A percentile compares a stretch with the other conserved stretches of the same genome.
phyloP scores from a whole-genome alignment of 1,139 yeast genomes.

The Debaryomyces coudertii region DNA sequence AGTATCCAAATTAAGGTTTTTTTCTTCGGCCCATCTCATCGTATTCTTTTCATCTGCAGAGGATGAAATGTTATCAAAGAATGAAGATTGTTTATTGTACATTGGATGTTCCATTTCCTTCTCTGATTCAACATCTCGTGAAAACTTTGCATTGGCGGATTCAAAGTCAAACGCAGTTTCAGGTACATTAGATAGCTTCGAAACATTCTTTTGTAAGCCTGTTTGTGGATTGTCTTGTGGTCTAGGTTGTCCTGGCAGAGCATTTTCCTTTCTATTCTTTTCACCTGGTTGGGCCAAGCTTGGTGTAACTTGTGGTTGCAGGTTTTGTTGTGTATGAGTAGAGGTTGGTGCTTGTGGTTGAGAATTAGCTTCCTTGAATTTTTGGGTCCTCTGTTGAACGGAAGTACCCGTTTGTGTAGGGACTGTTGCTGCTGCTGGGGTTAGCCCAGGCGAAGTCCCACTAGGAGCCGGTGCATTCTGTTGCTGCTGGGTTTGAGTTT shows the following conservation, averaged over 20 bases:
- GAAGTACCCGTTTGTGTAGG: constrained; percentile 15
- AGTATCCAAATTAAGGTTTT: constrained; percentile 63
- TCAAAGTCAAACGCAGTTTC: constrained; percentile 59
- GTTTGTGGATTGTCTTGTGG: constrained; percentile 20
- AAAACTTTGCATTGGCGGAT: constrained; percentile 65
- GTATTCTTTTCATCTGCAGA: constrained; percentile 43
- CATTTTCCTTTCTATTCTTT: not conserved
- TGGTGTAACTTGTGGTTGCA: constrained; percentile 8
- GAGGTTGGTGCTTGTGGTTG: constrained; percentile 14
- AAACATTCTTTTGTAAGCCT: constrained; percentile 33
- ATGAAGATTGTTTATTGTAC: constrained; percentile 73
- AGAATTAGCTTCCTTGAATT: constrained; percentile 11
- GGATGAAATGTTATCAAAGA: constrained; percentile 79
- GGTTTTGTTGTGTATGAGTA: constrained; percentile 11
- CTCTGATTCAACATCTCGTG: constrained; percentile 36
- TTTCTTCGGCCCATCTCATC: constrained; percentile 67
- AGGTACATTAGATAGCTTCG: constrained; percentile 41
- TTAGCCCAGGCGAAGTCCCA: constrained; percentile 12
- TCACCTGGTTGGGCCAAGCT: constrained; percentile 13
- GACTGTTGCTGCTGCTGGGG: constrained; percentile 12
- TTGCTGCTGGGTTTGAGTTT: constrained; percentile 29
- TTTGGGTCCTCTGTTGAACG: constrained; percentile 12
- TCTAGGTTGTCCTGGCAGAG: constrained; percentile 19
- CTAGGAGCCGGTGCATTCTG: constrained; percentile 29
- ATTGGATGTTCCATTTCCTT: constrained; percentile 25